Evolutionary conservation across 306 rosid species (phyloP), one percentile per base, ranked within the genome.

Genomic region (Casuarina glauca): DNA sequence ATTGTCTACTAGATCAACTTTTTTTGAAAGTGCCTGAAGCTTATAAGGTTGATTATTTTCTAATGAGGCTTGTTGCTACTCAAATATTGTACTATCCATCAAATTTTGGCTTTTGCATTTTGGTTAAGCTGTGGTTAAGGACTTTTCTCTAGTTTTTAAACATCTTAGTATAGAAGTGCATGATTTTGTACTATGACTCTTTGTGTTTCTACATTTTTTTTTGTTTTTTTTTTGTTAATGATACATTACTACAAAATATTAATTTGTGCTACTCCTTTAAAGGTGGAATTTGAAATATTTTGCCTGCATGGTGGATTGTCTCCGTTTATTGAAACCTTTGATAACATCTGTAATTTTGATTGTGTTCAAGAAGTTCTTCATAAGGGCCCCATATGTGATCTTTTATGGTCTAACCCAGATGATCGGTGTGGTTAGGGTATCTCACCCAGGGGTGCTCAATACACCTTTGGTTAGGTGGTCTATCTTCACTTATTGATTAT

Each of bases 291-390:
- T 66, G 97, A 91, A 88, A 94, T 94, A 83, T 94, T 94, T 74
- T 94, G 98, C 73, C 89, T 94, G 77, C 98, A 94, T 67, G 98
- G 98, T 78, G 98, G 98, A 76, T 74, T 94, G 80, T 94, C 98
- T 61, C 98, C 98, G 20, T 94, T 97, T 36, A 90, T 94, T 81
- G 98, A 94, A 82, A 94, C 97, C 84, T 97, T 94, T 20, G 98
- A 94, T 75, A 90, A 90, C 76, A 91, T 94, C 17, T 90, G 98
- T 75, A 94, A 90, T 74, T 94, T 91, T 79, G 98, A 94, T 70
- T 97, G 97, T n/a, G 98, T 93, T 76, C 98, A 93, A 89, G 98
- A 93, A 89, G 97, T 91, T 86, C 98, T 97, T 74, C 98, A 93
- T 9, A 97, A 93, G 83, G 98, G 98, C 61, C 98, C 97, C 62